These are phyloP conservation scores for Dicorynia guianensis DNA, from an alignment of 306 rosid genomes.

Conservation along the genomic window DNA sequence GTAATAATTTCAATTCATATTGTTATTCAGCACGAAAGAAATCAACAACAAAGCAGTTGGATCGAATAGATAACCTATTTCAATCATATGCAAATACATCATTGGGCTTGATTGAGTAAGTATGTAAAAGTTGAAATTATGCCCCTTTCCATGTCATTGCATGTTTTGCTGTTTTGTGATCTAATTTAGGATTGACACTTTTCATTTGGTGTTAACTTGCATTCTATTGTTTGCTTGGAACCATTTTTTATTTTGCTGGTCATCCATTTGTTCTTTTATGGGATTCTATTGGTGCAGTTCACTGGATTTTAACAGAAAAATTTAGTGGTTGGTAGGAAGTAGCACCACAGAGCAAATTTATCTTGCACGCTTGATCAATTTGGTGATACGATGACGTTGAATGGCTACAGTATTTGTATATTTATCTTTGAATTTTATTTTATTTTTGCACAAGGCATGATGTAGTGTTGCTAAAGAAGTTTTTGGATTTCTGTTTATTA, in stretches of 20 bases:
- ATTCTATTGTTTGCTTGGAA: conserved; percentile 21
- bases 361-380: not conserved
- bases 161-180: conserved; percentile 22
- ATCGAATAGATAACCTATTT: conserved; percentile 52
- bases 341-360: not conserved
- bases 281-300: not conserved
- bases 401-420: not conserved
- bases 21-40: conserved; percentile 54
- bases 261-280: not conserved
- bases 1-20: conserved; percentile 33
- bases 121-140: conserved; percentile 31
- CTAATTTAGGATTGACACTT: conserved; percentile 14
- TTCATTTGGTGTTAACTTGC: not conserved
- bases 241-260: not conserved
- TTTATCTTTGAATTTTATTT: not conserved
- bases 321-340: not conserved
- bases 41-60: conserved; percentile 51
- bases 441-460: not conserved
- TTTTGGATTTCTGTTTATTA: not conserved
- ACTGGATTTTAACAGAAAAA: not conserved
- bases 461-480: not conserved
- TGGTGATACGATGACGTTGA: not conserved
- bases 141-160: conserved; percentile 7
- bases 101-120: conserved; percentile 69
- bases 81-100: conserved; percentile 55